Evolutionary conservation across 805 yeast species (phyloP).

Genomic region (Starmerella khaoyaiensis): DNA sequence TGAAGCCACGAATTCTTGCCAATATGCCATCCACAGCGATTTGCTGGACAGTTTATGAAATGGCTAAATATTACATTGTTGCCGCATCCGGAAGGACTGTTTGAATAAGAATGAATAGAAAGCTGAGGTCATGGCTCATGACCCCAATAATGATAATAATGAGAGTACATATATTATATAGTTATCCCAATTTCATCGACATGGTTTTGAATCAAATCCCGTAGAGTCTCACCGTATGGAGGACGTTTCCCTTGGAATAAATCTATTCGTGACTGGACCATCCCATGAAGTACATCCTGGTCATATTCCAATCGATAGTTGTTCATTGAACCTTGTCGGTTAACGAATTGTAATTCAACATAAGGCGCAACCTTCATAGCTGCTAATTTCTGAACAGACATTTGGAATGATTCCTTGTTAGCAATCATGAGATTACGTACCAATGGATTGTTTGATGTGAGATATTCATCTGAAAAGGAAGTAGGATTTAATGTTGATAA

Average conservation of each 20-base stretch:
- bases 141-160: not conserved
- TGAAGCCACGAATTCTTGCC: conserved; percentile 79
- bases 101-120: not conserved
- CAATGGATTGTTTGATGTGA: too few species aligned
- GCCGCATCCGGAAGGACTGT: too few species aligned
- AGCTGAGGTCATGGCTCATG: not conserved
- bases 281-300: not conserved
- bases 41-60: conserved; percentile 94
- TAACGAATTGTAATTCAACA: conserved; percentile 7
- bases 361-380: conserved; percentile 5
- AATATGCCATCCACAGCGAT: conserved; percentile 95
- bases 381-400: not conserved
- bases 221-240: conserved; percentile 8
- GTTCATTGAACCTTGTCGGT: conserved; percentile 1
- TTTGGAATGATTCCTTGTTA: not conserved
- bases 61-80: conserved; percentile 65
- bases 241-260: conserved; percentile 11
- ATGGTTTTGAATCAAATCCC: too few species aligned
- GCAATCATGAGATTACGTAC: not conserved
- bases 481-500: conserved; percentile 14
- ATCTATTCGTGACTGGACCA: conserved; percentile 10
- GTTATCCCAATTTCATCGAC: too few species aligned
- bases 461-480: too few species aligned
- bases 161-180: too few species aligned
- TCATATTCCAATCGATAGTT: conserved; percentile 6